These are phyloP conservation scores for Colletotrichum camelliae DNA, from an alignment of 2,329 filamentous ascomycete genomes.

Conservation along the genomic window DNA sequence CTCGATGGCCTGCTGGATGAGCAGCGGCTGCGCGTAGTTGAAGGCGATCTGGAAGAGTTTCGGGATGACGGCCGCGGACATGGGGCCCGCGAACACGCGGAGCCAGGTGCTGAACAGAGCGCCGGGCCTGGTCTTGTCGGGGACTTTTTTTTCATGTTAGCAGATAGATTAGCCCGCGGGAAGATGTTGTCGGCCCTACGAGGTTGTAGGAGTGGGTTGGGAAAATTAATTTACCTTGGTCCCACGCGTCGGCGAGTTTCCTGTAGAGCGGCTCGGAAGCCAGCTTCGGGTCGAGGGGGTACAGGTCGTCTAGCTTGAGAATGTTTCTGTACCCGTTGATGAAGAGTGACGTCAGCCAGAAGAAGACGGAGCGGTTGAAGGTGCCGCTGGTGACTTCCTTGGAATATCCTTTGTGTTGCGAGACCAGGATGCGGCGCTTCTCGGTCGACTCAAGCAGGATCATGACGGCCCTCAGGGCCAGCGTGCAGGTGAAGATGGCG, in stretches of 20 bases:
- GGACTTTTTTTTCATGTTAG: constrained; percentile 4
- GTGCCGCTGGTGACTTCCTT: constrained; percentile 57
- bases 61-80: constrained; percentile 7
- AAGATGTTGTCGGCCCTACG: neutral
- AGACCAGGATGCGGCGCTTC: constrained; percentile 35
- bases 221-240: constrained; percentile 14
- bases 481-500: constrained; percentile 18
- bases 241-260: constrained; percentile 24
- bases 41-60: constrained; percentile 29
- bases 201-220: neutral
- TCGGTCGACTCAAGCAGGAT: constrained; percentile 29
- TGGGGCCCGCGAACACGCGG: neutral
- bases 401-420: constrained; percentile 46
- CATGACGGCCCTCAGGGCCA: constrained; percentile 21
- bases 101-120: constrained; percentile 21
- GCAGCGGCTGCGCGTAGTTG: constrained; percentile 30
- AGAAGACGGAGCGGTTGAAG: constrained; percentile 54
- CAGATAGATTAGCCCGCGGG: constrained; percentile 6
- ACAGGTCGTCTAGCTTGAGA: constrained; percentile 42
- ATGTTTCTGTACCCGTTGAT: constrained; percentile 49
- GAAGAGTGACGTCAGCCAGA: constrained; percentile 60
- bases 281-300: constrained; percentile 26
- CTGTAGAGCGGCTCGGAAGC: constrained; percentile 20
- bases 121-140: constrained; percentile 22
- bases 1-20: constrained; percentile 27